phyloP scores from a whole-genome alignment of 164 flowering plant genomes.

The Stephania cephalantha region DNA sequence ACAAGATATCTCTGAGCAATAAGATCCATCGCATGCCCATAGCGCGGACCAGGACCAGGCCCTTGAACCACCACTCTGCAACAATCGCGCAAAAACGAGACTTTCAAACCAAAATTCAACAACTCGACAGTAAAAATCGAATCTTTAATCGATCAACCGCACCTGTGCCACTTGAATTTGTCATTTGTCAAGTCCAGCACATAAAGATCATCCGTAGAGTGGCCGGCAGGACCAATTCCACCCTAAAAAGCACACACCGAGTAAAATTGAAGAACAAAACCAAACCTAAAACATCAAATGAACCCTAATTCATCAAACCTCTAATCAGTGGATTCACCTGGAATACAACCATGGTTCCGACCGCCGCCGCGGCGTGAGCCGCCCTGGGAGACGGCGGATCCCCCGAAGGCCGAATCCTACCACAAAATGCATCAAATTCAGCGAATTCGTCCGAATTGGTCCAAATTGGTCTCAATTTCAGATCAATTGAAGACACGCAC shows the following conservation, averaged over 20 bases:
- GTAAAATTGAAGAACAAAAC: neutral
- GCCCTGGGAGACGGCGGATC: slow-evolving; percentile 99
- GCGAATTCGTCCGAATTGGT: neutral
- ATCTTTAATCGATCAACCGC: slow-evolving; percentile 5
- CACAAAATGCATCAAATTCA: slow-evolving; percentile 7
- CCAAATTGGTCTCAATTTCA: neutral
- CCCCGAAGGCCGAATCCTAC: slow-evolving; percentile 71
- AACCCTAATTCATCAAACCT: neutral
- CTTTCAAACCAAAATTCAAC: neutral
- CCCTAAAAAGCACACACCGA: slow-evolving; percentile 53
- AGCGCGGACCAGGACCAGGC: slow-evolving; percentile 87
- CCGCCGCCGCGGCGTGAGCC: slow-evolving; percentile 94
- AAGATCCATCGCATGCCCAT: slow-evolving; percentile 90
- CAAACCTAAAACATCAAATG: neutral
- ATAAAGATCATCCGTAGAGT: slow-evolving; percentile 92
- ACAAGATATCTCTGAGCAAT: slow-evolving; percentile 86
- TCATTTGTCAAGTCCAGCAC: slow-evolving; percentile 93
- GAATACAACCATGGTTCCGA: slow-evolving; percentile 98
- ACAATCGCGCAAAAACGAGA: slow-evolving; percentile 5
- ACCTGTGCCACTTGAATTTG: slow-evolving; percentile 97
- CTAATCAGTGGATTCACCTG: slow-evolving; percentile 48
- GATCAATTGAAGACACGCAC: slow-evolving; percentile 20
- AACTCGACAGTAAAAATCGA: neutral
- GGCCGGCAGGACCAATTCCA: slow-evolving; percentile 99
- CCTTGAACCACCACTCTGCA: slow-evolving; percentile 88